Conservation (phyloP, 441 rosid species). For the California macrophylla region DNA sequence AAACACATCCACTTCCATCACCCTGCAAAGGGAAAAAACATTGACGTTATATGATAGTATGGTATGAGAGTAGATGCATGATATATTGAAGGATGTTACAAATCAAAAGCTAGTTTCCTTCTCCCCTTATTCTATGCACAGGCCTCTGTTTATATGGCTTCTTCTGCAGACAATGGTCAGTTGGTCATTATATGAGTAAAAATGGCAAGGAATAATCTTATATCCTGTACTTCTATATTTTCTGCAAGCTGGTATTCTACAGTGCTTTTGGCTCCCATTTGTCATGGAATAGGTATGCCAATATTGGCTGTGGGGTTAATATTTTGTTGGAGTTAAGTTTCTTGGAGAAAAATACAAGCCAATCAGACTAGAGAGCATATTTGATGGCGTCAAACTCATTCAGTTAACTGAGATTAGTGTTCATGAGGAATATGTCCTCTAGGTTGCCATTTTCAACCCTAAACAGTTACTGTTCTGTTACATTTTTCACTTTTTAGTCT, state of each 20-base stretch:
- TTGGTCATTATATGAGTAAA: background rate
- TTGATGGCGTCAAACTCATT: background rate
- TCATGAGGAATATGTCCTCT: background rate
- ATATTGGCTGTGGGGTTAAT: background rate
- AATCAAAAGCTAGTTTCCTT: background rate
- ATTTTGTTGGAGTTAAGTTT: background rate
- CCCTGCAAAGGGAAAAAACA: constrained; percentile 40
- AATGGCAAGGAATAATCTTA: background rate
- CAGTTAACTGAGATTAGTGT: background rate
- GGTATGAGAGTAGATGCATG: background rate
- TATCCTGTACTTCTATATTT: background rate
- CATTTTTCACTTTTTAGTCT: background rate
- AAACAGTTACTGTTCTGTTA: background rate
- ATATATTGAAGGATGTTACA: background rate
- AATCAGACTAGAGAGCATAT: no score
- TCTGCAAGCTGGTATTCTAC: background rate
- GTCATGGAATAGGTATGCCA: background rate
- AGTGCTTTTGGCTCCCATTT: background rate
- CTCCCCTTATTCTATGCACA: background rate
- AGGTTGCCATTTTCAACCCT: background rate
- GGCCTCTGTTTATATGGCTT: background rate
- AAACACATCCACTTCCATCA: constrained; percentile 86
- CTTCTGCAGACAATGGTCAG: no score
- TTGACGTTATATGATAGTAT: background rate
- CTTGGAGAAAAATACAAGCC: background rate